Conservation (phyloP, 2,329 filamentous ascomycete genomes). For the Fusarium mundagurra region DNA sequence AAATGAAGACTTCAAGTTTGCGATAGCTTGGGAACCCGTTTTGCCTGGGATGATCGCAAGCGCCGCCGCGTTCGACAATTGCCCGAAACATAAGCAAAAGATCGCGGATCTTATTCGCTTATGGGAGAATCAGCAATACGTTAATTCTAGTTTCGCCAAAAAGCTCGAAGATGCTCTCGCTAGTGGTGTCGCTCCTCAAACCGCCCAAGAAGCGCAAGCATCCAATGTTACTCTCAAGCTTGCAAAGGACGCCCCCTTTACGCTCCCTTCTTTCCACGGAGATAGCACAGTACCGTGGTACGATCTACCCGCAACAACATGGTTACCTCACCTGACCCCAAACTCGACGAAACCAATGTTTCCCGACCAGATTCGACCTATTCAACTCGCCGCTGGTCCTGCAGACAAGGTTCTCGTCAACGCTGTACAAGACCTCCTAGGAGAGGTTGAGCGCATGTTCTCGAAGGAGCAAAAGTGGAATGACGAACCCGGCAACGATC, state of each 20-base stretch:
- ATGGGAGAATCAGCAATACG: conserved; percentile 76
- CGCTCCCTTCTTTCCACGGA: conserved; percentile 81
- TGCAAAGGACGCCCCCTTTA: conserved; percentile 69
- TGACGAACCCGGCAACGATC: conserved; percentile 63
- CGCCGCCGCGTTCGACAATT: conserved; percentile 66
- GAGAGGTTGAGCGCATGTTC: conserved; percentile 76
- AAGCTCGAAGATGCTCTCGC: conserved; percentile 69
- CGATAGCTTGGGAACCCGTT: conserved; percentile 64
- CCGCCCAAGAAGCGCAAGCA: conserved; percentile 30
- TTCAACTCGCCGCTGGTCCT: conserved; percentile 75
- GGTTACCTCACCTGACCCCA: conserved; percentile 80
- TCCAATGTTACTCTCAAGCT: conserved; percentile 47
- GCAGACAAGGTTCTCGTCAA: conserved; percentile 72
- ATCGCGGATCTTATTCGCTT: conserved; percentile 71
- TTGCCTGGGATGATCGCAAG: conserved; percentile 70
- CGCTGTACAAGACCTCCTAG: conserved; percentile 76
- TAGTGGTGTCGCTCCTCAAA: conserved; percentile 46
- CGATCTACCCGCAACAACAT: conserved; percentile 83
- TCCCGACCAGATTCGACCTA: conserved; percentile 73
- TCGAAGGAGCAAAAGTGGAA: conserved; percentile 59
- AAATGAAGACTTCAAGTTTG: conserved; percentile 62
- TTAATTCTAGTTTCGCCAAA: conserved; percentile 61
- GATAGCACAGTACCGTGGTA: conserved; percentile 79
- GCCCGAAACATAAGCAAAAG: conserved; percentile 73
- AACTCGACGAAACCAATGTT: conserved; percentile 81